Percentiles rank a stretch among this genome's conserved stretches.
These are phyloP conservation scores for Kewa caespitosa DNA, from an alignment of 179 eudicot genomes.

Conservation along the genomic window DNA sequence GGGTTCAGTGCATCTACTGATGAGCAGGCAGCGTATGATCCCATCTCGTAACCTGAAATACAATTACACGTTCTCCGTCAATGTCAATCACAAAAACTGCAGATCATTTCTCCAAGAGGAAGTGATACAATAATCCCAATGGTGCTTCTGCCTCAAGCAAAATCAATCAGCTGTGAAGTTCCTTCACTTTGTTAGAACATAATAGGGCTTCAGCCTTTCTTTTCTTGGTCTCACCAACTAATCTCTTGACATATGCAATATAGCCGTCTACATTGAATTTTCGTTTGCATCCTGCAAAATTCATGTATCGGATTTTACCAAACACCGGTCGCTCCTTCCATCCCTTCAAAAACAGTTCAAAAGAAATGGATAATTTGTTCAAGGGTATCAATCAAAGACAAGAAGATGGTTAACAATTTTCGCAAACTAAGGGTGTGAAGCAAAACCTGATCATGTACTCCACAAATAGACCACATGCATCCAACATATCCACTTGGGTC, in stretches of 20 bases:
- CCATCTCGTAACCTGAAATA: too few species aligned
- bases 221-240: constrained; percentile 76
- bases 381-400: neutral
- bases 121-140: neutral
- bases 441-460: constrained; percentile 91
- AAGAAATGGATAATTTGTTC: neutral
- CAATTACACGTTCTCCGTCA: too few species aligned
- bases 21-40: too few species aligned
- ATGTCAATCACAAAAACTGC: too few species aligned
- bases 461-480: constrained; percentile 99
- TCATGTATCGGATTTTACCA: constrained; percentile 96
- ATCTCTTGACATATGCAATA: constrained; percentile 66
- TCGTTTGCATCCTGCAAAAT: constrained; percentile 93
- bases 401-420: neutral
- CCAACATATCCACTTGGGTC: constrained; percentile 97
- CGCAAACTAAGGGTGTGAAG: neutral
- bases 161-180: constrained; percentile 2
- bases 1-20: too few species aligned
- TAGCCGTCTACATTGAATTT: constrained; percentile 90
- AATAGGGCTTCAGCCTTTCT: constrained; percentile 60
- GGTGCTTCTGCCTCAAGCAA: neutral
- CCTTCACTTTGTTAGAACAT: constrained; percentile 4
- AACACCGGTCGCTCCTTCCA: constrained; percentile 89
- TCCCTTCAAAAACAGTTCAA: constrained; percentile 51
- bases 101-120: neutral